phyloP scores from a whole-genome alignment of 2,329 filamentous ascomycete species.

The Lasiodiplodia gonubiensis region DNA sequence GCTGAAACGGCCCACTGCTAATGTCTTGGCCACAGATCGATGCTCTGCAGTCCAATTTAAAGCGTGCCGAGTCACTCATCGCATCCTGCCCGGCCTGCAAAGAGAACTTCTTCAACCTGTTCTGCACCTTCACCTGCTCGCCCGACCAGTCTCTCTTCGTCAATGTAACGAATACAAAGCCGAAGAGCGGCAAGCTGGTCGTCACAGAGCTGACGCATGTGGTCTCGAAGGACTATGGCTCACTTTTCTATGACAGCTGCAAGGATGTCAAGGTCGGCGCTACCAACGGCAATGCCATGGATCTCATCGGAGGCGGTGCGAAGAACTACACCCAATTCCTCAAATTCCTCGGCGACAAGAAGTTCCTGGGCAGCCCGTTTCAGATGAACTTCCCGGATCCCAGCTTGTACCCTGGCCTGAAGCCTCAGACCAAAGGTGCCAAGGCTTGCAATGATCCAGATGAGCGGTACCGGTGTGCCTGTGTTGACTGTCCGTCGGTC shows the following conservation, averaged over 20 bases:
- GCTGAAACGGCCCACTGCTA: constrained; percentile 7
- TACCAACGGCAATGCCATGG: constrained; percentile 91
- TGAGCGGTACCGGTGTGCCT: constrained; percentile 84
- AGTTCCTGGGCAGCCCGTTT: constrained; percentile 89
- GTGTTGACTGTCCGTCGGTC: constrained; percentile 86
- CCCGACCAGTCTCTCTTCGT: constrained; percentile 95
- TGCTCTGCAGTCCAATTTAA: constrained; percentile 80
- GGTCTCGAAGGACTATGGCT: constrained; percentile 81
- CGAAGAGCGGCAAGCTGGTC: constrained; percentile 66
- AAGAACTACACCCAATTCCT: constrained; percentile 87
- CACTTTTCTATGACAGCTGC: constrained; percentile 93
- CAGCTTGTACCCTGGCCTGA: constrained; percentile 70
- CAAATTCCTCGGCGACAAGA: constrained; percentile 92
- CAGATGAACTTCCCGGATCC: constrained; percentile 89
- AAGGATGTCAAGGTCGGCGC: constrained; percentile 99
- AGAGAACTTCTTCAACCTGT: constrained; percentile 97
- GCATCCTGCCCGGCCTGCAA: constrained; percentile 95
- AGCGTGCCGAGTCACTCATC: constrained; percentile 86
- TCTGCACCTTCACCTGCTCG: constrained; percentile 98
- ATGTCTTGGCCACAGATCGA: constrained; percentile 64
- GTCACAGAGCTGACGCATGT: constrained; percentile 92
- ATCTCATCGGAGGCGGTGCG: constrained; percentile 92
- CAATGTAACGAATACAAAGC: constrained; percentile 80
- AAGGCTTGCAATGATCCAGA: constrained; percentile 92
- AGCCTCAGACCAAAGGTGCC: constrained; percentile 70